These are phyloP conservation scores for Xylaria bambusicola DNA, from an alignment of 495 filamentous ascomycete genomes.

Conservation along the genomic window DNA sequence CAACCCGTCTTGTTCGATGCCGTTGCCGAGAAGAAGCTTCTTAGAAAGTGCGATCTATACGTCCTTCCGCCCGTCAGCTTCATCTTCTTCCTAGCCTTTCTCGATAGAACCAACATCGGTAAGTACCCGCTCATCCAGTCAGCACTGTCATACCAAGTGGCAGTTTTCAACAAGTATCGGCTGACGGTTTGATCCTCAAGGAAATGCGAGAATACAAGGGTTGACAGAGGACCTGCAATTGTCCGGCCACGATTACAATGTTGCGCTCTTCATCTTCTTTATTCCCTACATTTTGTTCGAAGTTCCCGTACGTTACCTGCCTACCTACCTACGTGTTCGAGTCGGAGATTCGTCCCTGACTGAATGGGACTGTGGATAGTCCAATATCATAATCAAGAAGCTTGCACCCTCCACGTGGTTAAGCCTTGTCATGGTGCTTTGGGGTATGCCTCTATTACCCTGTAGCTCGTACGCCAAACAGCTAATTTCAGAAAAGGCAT, in stretches of 20 bases:
- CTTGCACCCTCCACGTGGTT: constrained; percentile 64
- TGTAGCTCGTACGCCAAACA: neutral
- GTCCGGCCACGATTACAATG: constrained; percentile 57
- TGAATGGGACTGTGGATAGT: constrained; percentile 46
- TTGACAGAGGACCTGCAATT: constrained; percentile 54
- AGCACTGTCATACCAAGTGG: constrained; percentile 44
- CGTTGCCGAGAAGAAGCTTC: constrained; percentile 42
- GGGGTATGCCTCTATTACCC: constrained; percentile 40
- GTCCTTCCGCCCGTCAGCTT: constrained; percentile 46
- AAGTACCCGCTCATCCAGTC: constrained; percentile 76
- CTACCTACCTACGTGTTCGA: constrained; percentile 71
- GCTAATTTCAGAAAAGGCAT: constrained; percentile 21
- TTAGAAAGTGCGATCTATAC: constrained; percentile 51
- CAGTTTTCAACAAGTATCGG: neutral
- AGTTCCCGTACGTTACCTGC: constrained; percentile 18
- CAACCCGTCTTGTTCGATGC: constrained; percentile 1
- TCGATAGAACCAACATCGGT: constrained; percentile 69
- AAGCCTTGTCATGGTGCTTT: constrained; percentile 57
- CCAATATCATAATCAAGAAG: constrained; percentile 64
- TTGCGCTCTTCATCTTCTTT: constrained; percentile 73
- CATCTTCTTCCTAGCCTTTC: constrained; percentile 37
- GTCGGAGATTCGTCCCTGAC: constrained; percentile 45
- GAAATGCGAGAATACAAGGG: constrained; percentile 65
- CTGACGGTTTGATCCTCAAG: constrained; percentile 22
- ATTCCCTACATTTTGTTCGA: constrained; percentile 56